Evolutionary conservation across 768 basidiomycete species (phyloP).

Genomic region (Lentinula aciculospora): DNA sequence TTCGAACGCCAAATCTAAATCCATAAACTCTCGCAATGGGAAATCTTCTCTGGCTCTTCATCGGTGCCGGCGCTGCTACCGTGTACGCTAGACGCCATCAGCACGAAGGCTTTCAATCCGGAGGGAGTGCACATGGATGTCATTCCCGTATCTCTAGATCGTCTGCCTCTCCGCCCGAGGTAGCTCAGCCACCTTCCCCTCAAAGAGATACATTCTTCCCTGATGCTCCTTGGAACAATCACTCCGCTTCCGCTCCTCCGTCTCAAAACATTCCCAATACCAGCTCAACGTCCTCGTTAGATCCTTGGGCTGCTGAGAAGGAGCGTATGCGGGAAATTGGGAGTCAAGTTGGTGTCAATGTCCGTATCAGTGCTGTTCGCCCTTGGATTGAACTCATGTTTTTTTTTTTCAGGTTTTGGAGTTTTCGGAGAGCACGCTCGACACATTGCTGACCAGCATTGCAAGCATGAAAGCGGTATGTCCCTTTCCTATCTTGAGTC

Average conservation of each 20-base stretch:
- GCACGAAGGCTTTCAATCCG: neutral
- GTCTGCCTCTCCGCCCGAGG: neutral
- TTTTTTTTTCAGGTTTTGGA: neutral
- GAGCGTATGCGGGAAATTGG: conserved; percentile 1
- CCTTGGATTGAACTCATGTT: neutral
- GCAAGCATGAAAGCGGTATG: conserved; percentile 1
- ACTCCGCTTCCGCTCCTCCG: neutral
- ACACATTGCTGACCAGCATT: conserved; percentile 1
- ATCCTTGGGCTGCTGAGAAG: conserved; percentile 2
- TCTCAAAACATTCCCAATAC: neutral
- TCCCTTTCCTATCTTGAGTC: neutral
- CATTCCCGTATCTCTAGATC: neutral
- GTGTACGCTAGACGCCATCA: neutral
- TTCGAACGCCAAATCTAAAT: neutral
- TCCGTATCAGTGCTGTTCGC: neutral
- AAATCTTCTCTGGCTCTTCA: neutral
- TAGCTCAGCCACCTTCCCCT: neutral
- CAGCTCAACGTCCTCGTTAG: neutral
- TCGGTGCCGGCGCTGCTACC: neutral
- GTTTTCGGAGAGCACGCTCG: neutral
- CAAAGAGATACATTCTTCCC: neutral
- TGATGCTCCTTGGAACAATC: neutral
- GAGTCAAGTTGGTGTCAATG: neutral
- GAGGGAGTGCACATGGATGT: neutral
- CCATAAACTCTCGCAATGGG: neutral